Evolutionary conservation across 1,284 basidiomycete species (phyloP).

Genomic region (Heimioporus punctisporus): DNA sequence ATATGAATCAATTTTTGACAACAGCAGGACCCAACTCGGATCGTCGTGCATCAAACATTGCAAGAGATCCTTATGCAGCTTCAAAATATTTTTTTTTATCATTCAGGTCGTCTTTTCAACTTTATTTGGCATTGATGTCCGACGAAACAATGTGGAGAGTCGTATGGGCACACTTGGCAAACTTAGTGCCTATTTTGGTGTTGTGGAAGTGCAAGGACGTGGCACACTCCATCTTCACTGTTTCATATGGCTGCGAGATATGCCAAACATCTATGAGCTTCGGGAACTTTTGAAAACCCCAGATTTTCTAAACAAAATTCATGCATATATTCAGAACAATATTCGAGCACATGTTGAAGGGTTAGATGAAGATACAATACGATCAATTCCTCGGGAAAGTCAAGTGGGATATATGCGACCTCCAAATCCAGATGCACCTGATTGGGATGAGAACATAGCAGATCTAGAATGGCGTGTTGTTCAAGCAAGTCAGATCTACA

Average conservation of each 20-base stretch:
- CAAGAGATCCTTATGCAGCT: constrained; percentile 34
- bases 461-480: not conserved
- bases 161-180: constrained; percentile 20
- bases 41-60: constrained; percentile 23
- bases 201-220: constrained; percentile 24
- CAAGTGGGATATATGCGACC: constrained; percentile 7
- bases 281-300: not conserved
- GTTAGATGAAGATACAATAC: not conserved
- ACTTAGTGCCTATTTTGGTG: constrained; percentile 14
- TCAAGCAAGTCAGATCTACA: constrained; percentile 7
- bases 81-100: constrained; percentile 36
- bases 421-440: not conserved
- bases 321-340: not conserved
- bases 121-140: constrained; percentile 24
- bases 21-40: constrained; percentile 18
- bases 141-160: constrained; percentile 8
- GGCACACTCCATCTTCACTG: constrained; percentile 15
- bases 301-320: not conserved
- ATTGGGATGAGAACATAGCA: not conserved
- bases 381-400: not conserved
- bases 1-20: constrained; percentile 31
- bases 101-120: constrained; percentile 22
- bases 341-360: constrained; percentile 5
- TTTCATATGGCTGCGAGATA: constrained; percentile 10
- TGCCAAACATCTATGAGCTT: no score